These are phyloP conservation scores for Papilionanthe hybrid DNA, from an alignment of 116 monocot genomes.

Conservation along the genomic window DNA sequence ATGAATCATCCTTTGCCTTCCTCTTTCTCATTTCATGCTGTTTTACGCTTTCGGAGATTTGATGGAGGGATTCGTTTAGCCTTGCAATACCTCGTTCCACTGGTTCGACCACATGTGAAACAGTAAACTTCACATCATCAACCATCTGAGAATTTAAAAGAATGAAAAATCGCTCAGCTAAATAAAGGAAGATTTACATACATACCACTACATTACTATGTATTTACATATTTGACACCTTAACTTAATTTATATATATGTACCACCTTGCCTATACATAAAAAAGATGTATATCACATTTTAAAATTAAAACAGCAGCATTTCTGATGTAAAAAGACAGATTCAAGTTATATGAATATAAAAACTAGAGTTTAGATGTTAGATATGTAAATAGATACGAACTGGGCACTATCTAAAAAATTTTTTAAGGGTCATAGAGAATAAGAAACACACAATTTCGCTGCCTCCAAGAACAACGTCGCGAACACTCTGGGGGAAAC, in stretches of 20 bases:
- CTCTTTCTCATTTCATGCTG: constrained; percentile 49
- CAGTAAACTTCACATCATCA: constrained; percentile 89
- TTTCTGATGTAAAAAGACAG: too few species aligned
- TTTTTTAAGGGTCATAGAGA: too few species aligned
- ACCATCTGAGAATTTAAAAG: constrained; percentile 45
- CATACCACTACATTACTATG: too few species aligned
- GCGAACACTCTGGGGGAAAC: constrained; percentile 88
- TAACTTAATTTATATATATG: too few species aligned
- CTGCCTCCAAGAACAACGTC: constrained; percentile 94
- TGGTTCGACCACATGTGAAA: constrained; percentile 95
- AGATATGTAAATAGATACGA: background rate
- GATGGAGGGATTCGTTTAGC: constrained; percentile 74
- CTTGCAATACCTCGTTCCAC: constrained; percentile 79
- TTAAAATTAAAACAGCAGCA: too few species aligned
- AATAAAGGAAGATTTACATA: background rate
- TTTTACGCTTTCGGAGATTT: constrained; percentile 88
- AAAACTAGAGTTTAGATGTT: too few species aligned
- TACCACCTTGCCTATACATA: too few species aligned
- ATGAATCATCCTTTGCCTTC: constrained; percentile 83
- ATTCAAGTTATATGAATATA: too few species aligned
- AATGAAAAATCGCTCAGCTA: background rate
- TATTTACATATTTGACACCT: too few species aligned
- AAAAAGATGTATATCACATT: too few species aligned
- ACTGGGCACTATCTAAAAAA: background rate
- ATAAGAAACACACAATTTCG: constrained; percentile 63